A percentile compares a stretch with the other conserved stretches of the same genome.
These are phyloP conservation scores for Penicillium sp. DNA, from an alignment of 2,329 filamentous ascomycete genomes.

Conservation along the genomic window DNA sequence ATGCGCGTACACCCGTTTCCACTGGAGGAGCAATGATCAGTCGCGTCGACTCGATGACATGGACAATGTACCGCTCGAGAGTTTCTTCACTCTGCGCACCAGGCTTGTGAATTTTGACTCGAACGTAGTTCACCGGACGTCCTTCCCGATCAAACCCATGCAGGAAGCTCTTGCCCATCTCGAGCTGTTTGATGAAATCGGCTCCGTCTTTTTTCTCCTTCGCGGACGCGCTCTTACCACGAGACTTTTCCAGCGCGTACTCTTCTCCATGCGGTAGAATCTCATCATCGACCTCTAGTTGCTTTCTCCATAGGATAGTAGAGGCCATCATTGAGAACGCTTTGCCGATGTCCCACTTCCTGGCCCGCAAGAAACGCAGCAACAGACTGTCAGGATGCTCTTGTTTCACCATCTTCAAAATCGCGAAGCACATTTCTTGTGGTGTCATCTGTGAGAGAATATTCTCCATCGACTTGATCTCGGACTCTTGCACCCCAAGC, in stretches of 20 bases:
- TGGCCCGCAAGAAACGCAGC: conserved; percentile 74
- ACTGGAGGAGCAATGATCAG: conserved; percentile 73
- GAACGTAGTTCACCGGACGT: conserved; percentile 78
- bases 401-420: conserved; percentile 90
- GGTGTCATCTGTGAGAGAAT: conserved; percentile 68
- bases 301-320: conserved; percentile 84
- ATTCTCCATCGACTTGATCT: conserved; percentile 19
- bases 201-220: conserved; percentile 18
- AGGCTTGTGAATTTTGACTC: conserved; percentile 75
- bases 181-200: conserved; percentile 21
- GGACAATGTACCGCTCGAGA: conserved; percentile 85
- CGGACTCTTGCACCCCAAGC: conserved; percentile 17
- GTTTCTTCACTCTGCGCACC: conserved; percentile 80
- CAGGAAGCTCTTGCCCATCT: conserved; percentile 21
- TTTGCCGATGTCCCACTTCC: conserved; percentile 90
- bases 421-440: conserved; percentile 72
- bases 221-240: conserved; percentile 30
- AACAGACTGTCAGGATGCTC: conserved; percentile 84
- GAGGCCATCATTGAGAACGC: conserved; percentile 87
- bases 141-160: conserved; percentile 37
- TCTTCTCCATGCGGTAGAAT: conserved; percentile 75
- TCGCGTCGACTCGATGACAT: conserved; percentile 83
- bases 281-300: conserved; percentile 83
- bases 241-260: conserved; percentile 60
- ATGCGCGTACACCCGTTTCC: conserved; percentile 77